These are phyloP conservation scores for Schizophyllum amplum DNA, from an alignment of 1,284 basidiomycete genomes.

Conservation along the genomic window DNA sequence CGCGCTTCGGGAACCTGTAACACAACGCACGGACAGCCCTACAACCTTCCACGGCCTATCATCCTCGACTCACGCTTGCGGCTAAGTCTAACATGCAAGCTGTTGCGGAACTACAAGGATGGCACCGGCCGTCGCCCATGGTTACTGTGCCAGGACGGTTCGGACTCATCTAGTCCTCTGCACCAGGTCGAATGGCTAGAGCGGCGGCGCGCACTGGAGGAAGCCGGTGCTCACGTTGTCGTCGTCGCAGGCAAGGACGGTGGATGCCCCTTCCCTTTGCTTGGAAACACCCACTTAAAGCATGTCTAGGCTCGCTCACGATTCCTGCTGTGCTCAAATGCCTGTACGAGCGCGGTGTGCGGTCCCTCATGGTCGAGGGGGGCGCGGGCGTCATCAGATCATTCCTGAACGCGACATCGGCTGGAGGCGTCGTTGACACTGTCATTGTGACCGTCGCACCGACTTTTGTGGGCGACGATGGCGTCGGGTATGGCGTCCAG, in stretches of 20 bases:
- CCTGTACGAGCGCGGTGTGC: conserved; percentile 48
- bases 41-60: conserved; percentile 70
- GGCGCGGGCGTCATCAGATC: conserved; percentile 79
- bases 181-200: conserved; percentile 25
- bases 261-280: too few relatives aligned
- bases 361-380: conserved; percentile 90
- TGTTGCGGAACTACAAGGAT: conserved; percentile 59
- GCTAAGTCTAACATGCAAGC: conserved; percentile 60
- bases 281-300: too few relatives aligned
- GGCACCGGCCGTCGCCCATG: conserved; percentile 68
- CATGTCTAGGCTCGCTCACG: conserved; percentile 35
- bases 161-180: conserved; percentile 12
- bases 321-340: conserved; percentile 43
- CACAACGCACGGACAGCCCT: conserved; percentile 22
- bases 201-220: conserved; percentile 36
- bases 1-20: conserved; percentile 15
- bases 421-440: conserved; percentile 45
- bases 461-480: conserved; percentile 64
- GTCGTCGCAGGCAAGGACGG: conserved; percentile 27
- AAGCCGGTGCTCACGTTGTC: conserved; percentile 48
- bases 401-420: conserved; percentile 43
- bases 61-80: conserved; percentile 77
- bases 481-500: conserved; percentile 46
- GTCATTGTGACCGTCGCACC: conserved; percentile 83
- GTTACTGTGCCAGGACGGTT: conserved; percentile 47